Evolutionary conservation across 2,329 filamentous ascomycete species (phyloP).

Genomic region (Fonsecaea pedrosoi): DNA sequence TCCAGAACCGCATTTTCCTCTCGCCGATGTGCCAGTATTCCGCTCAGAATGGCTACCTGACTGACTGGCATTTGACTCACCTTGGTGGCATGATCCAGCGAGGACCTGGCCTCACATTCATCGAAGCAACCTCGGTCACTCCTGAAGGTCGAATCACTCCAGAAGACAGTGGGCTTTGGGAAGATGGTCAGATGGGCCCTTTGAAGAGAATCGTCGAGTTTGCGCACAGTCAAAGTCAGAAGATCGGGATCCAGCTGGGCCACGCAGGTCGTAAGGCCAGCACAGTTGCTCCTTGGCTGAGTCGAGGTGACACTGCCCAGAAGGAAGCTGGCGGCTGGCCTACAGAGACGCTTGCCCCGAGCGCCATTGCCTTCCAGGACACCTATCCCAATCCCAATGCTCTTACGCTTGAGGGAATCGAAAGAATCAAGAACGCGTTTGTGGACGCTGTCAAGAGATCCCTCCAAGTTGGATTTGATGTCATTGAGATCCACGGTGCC

Average conservation of each 20-base stretch:
- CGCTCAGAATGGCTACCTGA: constrained; percentile 73
- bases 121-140: constrained; percentile 79
- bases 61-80: constrained; percentile 82
- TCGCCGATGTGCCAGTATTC: constrained; percentile 72
- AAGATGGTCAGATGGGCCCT: constrained; percentile 75
- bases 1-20: constrained; percentile 72
- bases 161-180: constrained; percentile 80
- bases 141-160: constrained; percentile 83
- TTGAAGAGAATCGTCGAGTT: constrained; percentile 43
- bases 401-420: constrained; percentile 73
- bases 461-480: constrained; percentile 74
- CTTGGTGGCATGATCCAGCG: constrained; percentile 78
- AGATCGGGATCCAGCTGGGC: constrained; percentile 76
- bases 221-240: constrained; percentile 64
- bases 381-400: constrained; percentile 68
- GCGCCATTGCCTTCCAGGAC: constrained; percentile 67
- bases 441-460: constrained; percentile 62
- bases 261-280: constrained; percentile 76
- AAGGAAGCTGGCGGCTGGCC: constrained; percentile 62
- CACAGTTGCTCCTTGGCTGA: constrained; percentile 69
- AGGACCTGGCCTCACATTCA: constrained; percentile 74
- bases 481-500: constrained; percentile 80
- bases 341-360: constrained; percentile 63
- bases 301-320: constrained; percentile 60
- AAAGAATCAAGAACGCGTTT: constrained; percentile 44